Conservation (phyloP, 2,329 filamentous ascomycete species). For the Oidium heveae region DNA sequence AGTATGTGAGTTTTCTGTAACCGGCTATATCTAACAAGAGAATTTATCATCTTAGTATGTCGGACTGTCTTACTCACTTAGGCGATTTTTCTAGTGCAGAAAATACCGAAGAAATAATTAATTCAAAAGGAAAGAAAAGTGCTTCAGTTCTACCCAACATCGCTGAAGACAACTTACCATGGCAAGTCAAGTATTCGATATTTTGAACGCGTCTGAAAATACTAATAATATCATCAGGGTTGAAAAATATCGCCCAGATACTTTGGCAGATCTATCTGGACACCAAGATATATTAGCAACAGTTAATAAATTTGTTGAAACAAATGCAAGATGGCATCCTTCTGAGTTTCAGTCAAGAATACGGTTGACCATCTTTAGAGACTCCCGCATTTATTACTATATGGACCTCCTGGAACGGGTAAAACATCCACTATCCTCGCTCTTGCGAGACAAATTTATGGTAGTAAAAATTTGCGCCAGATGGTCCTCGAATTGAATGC, state of each 20-base stretch:
- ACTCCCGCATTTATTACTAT: constrained; percentile 83
- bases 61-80: no score
- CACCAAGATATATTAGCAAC: constrained; percentile 94
- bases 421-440: constrained; percentile 95
- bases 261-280: constrained; percentile 76
- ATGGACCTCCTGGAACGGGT: constrained; percentile 85
- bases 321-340: constrained; percentile 31
- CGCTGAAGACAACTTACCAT: constrained; percentile 80
- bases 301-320: constrained; percentile 91
- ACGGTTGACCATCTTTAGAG: constrained; percentile 21
- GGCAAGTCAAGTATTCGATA: constrained; percentile 25
- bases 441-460: constrained; percentile 80
- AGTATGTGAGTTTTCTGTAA: no score
- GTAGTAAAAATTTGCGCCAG: constrained; percentile 73
- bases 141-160: constrained; percentile 84
- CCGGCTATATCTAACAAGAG: no score
- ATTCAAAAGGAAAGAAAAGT: constrained; percentile 70
- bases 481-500: constrained; percentile 98
- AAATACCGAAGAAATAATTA: constrained; percentile 7
- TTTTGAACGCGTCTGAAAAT: background rate
- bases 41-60: no score
- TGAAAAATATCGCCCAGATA: constrained; percentile 83
- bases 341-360: background rate
- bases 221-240: constrained; percentile 32
- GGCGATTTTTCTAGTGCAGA: no score